Conservation (phyloP, 2,329 filamentous ascomycete genomes). For the Aspergillus eucalypticola region DNA sequence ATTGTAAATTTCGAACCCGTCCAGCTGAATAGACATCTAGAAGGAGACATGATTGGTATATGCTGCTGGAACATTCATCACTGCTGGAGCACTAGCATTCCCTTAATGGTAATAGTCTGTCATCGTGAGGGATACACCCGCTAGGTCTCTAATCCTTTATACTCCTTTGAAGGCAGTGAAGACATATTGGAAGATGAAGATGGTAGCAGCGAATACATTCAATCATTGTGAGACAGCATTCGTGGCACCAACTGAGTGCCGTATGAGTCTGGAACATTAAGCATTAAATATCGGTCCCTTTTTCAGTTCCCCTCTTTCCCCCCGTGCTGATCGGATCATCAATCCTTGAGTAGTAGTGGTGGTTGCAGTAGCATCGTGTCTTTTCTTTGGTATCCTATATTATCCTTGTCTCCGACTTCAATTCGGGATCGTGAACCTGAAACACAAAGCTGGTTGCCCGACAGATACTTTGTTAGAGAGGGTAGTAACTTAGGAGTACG, state of each 20-base stretch:
- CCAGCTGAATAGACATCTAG: too few relatives aligned
- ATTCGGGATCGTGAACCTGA: not conserved
- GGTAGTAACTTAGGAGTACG: too few relatives aligned
- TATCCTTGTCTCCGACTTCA: not conserved
- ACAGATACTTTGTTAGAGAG: not conserved
- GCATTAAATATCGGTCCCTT: not conserved
- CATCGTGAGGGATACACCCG: too few relatives aligned
- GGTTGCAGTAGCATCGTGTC: not conserved
- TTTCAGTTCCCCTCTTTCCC: not conserved
- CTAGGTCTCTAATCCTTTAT: too few relatives aligned
- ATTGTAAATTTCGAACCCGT: not conserved
- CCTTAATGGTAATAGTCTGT: too few relatives aligned
- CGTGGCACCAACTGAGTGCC: not conserved
- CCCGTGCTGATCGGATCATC: not conserved
- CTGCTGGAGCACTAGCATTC: too few relatives aligned
- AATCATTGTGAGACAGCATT: not conserved
- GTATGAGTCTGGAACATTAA: constrained; percentile 1
- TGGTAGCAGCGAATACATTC: too few relatives aligned
- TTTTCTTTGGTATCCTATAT: not conserved
- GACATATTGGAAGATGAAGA: too few relatives aligned
- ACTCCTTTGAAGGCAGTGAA: too few relatives aligned
- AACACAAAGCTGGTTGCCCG: not conserved
- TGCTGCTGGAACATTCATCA: too few relatives aligned
- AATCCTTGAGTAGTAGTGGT: not conserved
- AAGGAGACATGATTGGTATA: too few relatives aligned